phyloP scores from a whole-genome alignment of 1,284 basidiomycete genomes.

The Ustilago bromivora region DNA sequence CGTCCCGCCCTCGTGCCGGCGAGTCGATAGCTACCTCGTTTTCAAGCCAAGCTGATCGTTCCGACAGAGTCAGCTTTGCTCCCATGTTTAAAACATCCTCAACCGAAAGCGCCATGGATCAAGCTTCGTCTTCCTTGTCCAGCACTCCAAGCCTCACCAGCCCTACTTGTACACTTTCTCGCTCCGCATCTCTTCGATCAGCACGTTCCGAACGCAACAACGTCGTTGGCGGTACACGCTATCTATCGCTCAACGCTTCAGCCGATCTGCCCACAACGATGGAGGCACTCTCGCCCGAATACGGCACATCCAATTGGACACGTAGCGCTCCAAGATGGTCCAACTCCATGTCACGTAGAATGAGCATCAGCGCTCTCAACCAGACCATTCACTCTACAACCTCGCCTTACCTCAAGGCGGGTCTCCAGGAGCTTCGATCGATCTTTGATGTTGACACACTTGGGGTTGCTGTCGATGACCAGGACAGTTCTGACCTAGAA shows the following conservation, averaged over 20 bases:
- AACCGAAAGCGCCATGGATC: not conserved
- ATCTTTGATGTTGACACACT: slow-evolving; percentile 61
- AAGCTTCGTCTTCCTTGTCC: slow-evolving; percentile 28
- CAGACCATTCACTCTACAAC: slow-evolving; percentile 47
- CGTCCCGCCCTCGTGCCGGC: slow-evolving; percentile 6
- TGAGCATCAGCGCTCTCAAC: slow-evolving; percentile 43
- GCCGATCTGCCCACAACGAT: slow-evolving; percentile 25
- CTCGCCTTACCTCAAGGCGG: slow-evolving; percentile 54
- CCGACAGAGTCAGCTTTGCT: not conserved
- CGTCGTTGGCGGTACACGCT: slow-evolving; percentile 20
- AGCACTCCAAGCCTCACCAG: slow-evolving; percentile 43
- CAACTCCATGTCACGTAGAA: slow-evolving; percentile 39
- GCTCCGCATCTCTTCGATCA: slow-evolving; percentile 42
- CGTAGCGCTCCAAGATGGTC: slow-evolving; percentile 41
- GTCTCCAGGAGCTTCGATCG: slow-evolving; percentile 56
- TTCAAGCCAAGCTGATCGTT: slow-evolving; percentile 3
- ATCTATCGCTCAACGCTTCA: slow-evolving; percentile 29
- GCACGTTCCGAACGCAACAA: slow-evolving; percentile 23
- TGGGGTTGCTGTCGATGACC: slow-evolving; percentile 24
- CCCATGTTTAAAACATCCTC: not conserved
- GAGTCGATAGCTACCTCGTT: slow-evolving; percentile 12
- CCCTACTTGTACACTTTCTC: slow-evolving; percentile 34
- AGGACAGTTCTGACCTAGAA: slow-evolving; percentile 31
- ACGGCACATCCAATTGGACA: slow-evolving; percentile 25
- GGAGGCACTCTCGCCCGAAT: slow-evolving; percentile 13